These are phyloP conservation scores for Aristolochia fimbriata DNA, from an alignment of 164 flowering plant species.

Conservation along the genomic window DNA sequence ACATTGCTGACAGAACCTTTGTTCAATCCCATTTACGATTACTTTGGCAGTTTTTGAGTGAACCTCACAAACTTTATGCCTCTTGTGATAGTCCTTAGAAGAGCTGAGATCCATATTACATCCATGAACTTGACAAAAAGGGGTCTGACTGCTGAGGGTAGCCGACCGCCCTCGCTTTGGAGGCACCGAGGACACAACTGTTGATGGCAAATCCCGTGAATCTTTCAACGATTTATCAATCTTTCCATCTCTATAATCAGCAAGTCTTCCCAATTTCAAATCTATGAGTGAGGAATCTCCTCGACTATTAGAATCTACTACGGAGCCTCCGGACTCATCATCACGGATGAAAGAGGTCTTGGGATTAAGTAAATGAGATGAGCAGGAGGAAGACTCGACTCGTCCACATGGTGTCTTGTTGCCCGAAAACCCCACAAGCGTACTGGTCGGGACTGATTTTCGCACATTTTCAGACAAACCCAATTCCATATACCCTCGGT, in stretches of 20 bases:
- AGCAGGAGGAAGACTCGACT: conserved; percentile 8
- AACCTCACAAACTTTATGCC: conserved; percentile 79
- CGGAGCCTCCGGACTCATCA: conserved; percentile 29
- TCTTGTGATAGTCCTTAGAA: conserved; percentile 80
- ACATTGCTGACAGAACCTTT: conserved; percentile 81
- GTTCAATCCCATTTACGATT: conserved; percentile 65
- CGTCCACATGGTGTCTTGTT: conserved; percentile 19
- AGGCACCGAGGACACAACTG: conserved; percentile 21
- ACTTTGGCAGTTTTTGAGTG: conserved; percentile 78
- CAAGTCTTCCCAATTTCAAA: conserved; percentile 52
- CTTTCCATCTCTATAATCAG: conserved; percentile 23
- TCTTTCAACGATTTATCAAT: conserved; percentile 16
- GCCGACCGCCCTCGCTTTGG: conserved; percentile 33
- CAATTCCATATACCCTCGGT: conserved; percentile 23
- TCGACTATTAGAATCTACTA: conserved; percentile 23
- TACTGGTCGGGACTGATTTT: conserved; percentile 13
- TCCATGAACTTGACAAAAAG: conserved; percentile 73
- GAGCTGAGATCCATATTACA: conserved; percentile 66
- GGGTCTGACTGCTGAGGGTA: conserved; percentile 26
- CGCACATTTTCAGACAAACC: conserved; percentile 18
- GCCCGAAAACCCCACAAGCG: conserved; percentile 12
- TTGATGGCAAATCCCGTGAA: conserved; percentile 15
- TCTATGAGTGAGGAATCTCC: conserved; percentile 40
- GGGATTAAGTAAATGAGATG: conserved; percentile 7
- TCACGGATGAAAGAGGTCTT: conserved; percentile 22